Evolutionary conservation across 768 basidiomycete genomes (phyloP).

Genomic region (Podaxis pistillaris): DNA sequence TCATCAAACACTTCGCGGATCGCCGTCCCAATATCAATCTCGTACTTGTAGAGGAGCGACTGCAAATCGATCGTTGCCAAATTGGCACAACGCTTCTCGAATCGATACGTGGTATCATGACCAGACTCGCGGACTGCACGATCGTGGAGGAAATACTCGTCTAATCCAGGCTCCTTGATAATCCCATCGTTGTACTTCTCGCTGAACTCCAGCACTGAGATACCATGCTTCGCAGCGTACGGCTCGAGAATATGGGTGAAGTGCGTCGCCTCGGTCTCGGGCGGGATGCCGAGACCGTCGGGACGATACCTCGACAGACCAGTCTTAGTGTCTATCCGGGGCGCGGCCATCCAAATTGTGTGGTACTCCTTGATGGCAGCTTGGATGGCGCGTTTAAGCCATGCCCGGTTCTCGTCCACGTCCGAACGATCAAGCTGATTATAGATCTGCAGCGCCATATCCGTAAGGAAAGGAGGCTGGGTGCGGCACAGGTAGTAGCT

Average conservation of each 20-base stretch:
- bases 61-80: slow-evolving; percentile 96
- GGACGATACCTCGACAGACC: slow-evolving; percentile 95
- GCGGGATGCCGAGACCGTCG: slow-evolving; percentile 92
- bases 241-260: slow-evolving; percentile 98
- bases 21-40: slow-evolving; percentile 97
- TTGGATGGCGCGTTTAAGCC: slow-evolving; percentile 95
- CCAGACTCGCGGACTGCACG: slow-evolving; percentile 95
- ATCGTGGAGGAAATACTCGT: slow-evolving; percentile 98
- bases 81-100: slow-evolving; percentile 97
- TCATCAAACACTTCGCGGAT: slow-evolving; percentile 95
- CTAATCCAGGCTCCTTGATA: slow-evolving; percentile 82
- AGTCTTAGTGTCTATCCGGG: slow-evolving; percentile 91
- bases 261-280: slow-evolving; percentile 97
- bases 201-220: slow-evolving; percentile 94
- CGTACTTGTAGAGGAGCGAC: slow-evolving; percentile 96
- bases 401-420: slow-evolving; percentile 74
- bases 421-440: slow-evolving; percentile 91
- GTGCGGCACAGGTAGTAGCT: slow-evolving; percentile 94
- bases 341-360: slow-evolving; percentile 93
- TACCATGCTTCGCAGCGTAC: slow-evolving; percentile 86
- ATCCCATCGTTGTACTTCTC: slow-evolving; percentile 90
- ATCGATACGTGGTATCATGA: slow-evolving; percentile 94
- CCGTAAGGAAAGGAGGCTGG: slow-evolving; percentile 97
- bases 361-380: slow-evolving; percentile 99
- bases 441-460: slow-evolving; percentile 97